Percentiles rank a stretch among this genome's conserved stretches.
phyloP scores from a whole-genome alignment of 2,329 filamentous ascomycete species.

The Cytospora mali region DNA sequence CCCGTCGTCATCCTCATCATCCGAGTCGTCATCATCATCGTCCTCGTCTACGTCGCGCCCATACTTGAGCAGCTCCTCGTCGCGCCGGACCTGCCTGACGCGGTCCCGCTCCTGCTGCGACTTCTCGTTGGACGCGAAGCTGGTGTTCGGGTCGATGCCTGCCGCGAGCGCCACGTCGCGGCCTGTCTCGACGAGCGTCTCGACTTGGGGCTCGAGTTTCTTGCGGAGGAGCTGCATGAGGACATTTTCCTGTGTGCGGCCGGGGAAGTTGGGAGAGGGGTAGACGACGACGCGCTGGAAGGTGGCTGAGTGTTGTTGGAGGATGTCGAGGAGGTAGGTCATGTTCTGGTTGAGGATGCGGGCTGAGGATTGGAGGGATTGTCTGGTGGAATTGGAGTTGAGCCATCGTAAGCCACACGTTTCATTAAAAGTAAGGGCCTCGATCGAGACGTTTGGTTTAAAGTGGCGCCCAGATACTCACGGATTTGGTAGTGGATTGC shows the following conservation, averaged over 20 bases:
- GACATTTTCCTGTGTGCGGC: slow-evolving; percentile 66
- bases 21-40: slow-evolving; percentile 35
- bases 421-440: not conserved
- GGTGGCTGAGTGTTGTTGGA: slow-evolving; percentile 66
- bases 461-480: slow-evolving; percentile 42
- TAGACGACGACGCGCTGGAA: slow-evolving; percentile 73
- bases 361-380: slow-evolving; percentile 71
- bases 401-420: not conserved
- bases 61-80: slow-evolving; percentile 44
- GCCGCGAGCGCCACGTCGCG: slow-evolving; percentile 48
- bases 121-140: slow-evolving; percentile 42
- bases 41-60: slow-evolving; percentile 37
- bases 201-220: slow-evolving; percentile 78
- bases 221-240: slow-evolving; percentile 75
- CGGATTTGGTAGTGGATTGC: slow-evolving; percentile 69
- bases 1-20: slow-evolving; percentile 38
- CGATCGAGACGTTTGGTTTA: not conserved
- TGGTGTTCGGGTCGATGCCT: slow-evolving; percentile 35
- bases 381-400: slow-evolving; percentile 46
- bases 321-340: slow-evolving; percentile 64
- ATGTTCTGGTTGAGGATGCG: slow-evolving; percentile 74
- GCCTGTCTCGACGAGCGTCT: slow-evolving; percentile 70
- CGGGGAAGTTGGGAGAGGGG: slow-evolving; percentile 75
- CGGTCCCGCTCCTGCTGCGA: slow-evolving; percentile 55
- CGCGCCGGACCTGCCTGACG: slow-evolving; percentile 22